Evolutionary conservation across 2,329 filamentous ascomycete genomes (phyloP).

Genomic region (Pseudogymnoascus sp.): DNA sequence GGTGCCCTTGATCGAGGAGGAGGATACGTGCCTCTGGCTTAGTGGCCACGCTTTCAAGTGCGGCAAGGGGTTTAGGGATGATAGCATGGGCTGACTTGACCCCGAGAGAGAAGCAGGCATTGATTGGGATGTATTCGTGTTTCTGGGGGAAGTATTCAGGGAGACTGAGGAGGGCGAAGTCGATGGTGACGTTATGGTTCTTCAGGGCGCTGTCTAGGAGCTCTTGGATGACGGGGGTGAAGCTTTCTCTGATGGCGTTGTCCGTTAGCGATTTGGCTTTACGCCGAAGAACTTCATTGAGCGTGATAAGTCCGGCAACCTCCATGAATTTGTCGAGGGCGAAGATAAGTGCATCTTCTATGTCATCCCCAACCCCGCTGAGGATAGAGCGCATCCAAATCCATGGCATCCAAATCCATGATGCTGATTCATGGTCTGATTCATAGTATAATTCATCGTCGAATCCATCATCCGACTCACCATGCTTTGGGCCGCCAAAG

Average conservation of each 20-base stretch:
- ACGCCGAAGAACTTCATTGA: not conserved
- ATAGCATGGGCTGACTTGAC: not conserved
- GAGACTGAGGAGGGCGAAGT: not conserved
- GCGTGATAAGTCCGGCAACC: not conserved
- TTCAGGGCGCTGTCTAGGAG: not conserved
- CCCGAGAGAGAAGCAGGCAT: not conserved
- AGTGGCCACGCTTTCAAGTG: not conserved
- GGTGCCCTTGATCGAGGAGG: not conserved
- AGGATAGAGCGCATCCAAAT: not conserved
- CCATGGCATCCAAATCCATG: not conserved
- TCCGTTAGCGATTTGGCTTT: not conserved
- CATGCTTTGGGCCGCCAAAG: not conserved
- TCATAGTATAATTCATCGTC: too few relatives aligned
- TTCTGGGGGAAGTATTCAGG: not conserved
- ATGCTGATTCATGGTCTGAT: not conserved
- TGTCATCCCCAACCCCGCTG: not conserved
- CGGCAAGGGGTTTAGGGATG: not conserved
- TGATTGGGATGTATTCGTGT: not conserved
- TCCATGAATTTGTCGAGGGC: not conserved
- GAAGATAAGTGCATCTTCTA: not conserved
- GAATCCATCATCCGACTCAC: too few relatives aligned
- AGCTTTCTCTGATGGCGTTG: not conserved
- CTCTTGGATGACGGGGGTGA: not conserved
- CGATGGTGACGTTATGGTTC: not conserved
- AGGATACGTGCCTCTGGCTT: not conserved